phyloP scores from a whole-genome alignment of 2,329 filamentous ascomycete species.

The Cladosporium sp. region DNA sequence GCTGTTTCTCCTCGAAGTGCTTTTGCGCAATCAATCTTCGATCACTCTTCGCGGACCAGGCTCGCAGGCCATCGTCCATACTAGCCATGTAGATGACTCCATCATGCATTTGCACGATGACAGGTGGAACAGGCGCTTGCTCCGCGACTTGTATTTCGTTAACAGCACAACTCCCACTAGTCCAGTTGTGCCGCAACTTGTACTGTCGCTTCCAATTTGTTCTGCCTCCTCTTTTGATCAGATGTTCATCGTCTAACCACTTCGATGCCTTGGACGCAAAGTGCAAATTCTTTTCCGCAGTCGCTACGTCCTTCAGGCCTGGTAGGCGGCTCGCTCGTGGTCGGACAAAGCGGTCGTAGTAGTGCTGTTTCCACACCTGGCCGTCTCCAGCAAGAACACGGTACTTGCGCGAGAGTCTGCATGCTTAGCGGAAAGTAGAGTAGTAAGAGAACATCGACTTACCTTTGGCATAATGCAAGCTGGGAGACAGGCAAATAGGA shows the following conservation, averaged over 20 bases:
- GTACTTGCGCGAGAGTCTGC: slow-evolving; percentile 70
- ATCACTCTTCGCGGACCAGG: slow-evolving; percentile 64
- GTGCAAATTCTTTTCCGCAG: slow-evolving; percentile 35
- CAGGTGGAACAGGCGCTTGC: slow-evolving; percentile 49
- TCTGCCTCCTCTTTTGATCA: slow-evolving; percentile 47
- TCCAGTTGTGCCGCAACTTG: slow-evolving; percentile 87
- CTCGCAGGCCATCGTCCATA: slow-evolving; percentile 63
- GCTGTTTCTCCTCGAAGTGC: slow-evolving; percentile 19
- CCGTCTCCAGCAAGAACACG: slow-evolving; percentile 70
- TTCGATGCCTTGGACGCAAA: slow-evolving; percentile 55
- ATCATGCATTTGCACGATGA: slow-evolving; percentile 73
- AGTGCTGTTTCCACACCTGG: slow-evolving; percentile 86
- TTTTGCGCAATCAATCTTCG: slow-evolving; percentile 56
- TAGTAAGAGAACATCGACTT: slow-evolving; percentile 17
- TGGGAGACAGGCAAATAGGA: slow-evolving; percentile 67
- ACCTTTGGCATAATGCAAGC: slow-evolving; percentile 63
- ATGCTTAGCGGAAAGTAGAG: slow-evolving; percentile 37
- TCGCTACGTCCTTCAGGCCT: slow-evolving; percentile 49
- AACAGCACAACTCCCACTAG: slow-evolving; percentile 72
- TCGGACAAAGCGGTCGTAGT: slow-evolving; percentile 81
- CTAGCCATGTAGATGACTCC: slow-evolving; percentile 77
- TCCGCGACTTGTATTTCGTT: slow-evolving; percentile 67
- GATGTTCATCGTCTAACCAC: slow-evolving; percentile 59
- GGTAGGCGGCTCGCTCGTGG: slow-evolving; percentile 74
- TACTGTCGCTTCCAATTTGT: slow-evolving; percentile 88